Evolutionary conservation across 495 filamentous ascomycete species (phyloP).

Genomic region (Thermochaetoides thermophila): DNA sequence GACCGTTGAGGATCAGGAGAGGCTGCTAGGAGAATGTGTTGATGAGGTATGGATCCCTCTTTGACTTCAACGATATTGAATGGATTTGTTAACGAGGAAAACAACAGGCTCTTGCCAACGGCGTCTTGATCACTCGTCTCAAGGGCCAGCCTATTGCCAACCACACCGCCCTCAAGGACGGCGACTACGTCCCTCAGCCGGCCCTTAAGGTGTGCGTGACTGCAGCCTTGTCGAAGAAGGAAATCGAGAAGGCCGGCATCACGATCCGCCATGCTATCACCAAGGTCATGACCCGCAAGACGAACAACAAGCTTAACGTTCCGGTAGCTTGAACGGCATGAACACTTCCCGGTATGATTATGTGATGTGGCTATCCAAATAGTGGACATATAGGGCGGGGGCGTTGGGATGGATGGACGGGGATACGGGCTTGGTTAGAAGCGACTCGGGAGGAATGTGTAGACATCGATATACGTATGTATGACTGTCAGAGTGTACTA

Average conservation of each 20-base stretch:
- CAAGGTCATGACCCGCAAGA: constrained; percentile 53
- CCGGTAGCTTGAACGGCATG: constrained; percentile 9
- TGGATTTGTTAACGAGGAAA: too few species aligned
- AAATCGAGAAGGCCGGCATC: constrained; percentile 81
- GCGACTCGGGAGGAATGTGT: background rate
- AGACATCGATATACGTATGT: background rate
- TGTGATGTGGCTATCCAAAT: background rate
- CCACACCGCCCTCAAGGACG: constrained; percentile 40
- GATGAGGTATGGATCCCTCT: constrained; percentile 93
- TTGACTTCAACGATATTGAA: too few species aligned
- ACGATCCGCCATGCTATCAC: constrained; percentile 87
- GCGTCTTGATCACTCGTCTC: constrained; percentile 72
- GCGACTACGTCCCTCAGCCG: constrained; percentile 50
- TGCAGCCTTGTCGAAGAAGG: constrained; percentile 75
- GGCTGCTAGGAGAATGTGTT: constrained; percentile 72
- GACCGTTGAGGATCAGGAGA: constrained; percentile 62
- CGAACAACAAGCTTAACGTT: constrained; percentile 23
- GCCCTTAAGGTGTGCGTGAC: constrained; percentile 86
- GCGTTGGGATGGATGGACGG: background rate
- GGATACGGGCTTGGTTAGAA: background rate
- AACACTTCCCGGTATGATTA: background rate
- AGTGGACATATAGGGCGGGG: constrained; percentile 1
- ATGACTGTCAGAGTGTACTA: background rate
- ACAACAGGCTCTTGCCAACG: constrained; percentile 58
- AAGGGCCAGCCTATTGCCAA: constrained; percentile 57